Evolutionary conservation across 1,284 basidiomycete genomes (phyloP).

Genomic region (Trichosporon inkin): DNA sequence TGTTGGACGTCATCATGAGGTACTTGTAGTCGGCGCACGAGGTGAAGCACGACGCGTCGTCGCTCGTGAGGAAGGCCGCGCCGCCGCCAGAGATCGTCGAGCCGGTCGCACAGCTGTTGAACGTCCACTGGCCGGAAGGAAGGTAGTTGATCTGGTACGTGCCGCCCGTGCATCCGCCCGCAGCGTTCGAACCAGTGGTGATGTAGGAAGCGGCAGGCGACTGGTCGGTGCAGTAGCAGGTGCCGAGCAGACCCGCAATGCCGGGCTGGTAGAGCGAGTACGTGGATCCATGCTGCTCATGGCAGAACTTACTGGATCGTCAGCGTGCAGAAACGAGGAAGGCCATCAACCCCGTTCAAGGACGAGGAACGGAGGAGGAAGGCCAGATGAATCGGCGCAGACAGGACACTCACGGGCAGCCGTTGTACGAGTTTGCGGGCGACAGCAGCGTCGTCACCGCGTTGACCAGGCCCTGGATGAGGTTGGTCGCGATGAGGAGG

Average conservation of each 20-base stretch:
- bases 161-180: neutral
- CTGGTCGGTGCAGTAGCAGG: constrained; percentile 7
- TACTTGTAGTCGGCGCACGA: constrained; percentile 3
- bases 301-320: too few relatives aligned
- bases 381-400: neutral
- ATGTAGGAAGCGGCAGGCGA: neutral
- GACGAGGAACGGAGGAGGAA: neutral
- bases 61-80: neutral
- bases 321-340: too few relatives aligned
- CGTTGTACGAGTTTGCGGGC: neutral
- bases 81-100: neutral
- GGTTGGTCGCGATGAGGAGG: neutral
- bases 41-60: constrained; percentile 9
- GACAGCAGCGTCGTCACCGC: constrained; percentile 5
- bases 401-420: constrained; percentile 8
- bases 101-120: constrained; percentile 8
- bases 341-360: too few relatives aligned
- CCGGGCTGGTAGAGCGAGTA: constrained; percentile 17
- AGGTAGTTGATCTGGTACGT: constrained; percentile 12
- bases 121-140: neutral
- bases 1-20: neutral
- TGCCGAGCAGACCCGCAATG: constrained; percentile 10
- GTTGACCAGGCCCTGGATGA: constrained; percentile 11
- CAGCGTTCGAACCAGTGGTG: neutral
- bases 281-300: neutral